Base-by-base conservation (phyloP, 1,284 basidiomycete genomes). In the Rhodotorula glutinis region DNA sequence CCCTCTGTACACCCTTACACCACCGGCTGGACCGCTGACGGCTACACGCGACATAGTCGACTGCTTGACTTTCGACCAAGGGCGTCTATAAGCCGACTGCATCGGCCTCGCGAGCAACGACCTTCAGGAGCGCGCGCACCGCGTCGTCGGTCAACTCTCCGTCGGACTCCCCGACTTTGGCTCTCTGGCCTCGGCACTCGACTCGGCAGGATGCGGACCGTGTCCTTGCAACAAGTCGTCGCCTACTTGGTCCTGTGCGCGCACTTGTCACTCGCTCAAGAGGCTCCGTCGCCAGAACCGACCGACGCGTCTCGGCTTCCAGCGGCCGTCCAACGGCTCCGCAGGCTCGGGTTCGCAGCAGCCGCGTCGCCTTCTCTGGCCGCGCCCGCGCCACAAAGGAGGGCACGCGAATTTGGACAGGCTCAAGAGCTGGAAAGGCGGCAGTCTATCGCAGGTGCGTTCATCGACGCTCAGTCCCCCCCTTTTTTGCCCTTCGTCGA, bases 261-360 rank as follows among this genome's bases (percentile, higher is more conserved):
- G 4, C 56, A 44, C 7, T 4, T 30, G 23, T 27, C 56, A 4
- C 19, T 57, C 29, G 56, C 56, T 21, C 43, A 33, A 21, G 41
- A 46, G 27, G 38, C 43, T 11, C 17, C 29, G 13, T 23, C 30
- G 29, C 43, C 29, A 27, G 56, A 57, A 23, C 43, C 29, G 23
- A n/a, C 19, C 13, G 29, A 4, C 19, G 27, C 29, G 11, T 4
- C n/a, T 27, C 41, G 5, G 43, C 55, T 23, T 25, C 25, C 25
- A 25, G n/a, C 49, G 49, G 43, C 54, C n/a, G 40, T 43, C 40
- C 56, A 57, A 44, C 56, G 56, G 43, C 56, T 44, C 29, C 44
- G 56, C 27, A n/a, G 56, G 21, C 56, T 57, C 44, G 56, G 56
- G 29, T 47, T 46, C 56, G 56, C 56, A 10, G 55, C 43, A 41